A percentile compares a stretch with the other conserved stretches of the same genome.
These are phyloP conservation scores for Turnera subulata DNA, from an alignment of 345 rosid species.

Conservation along the genomic window DNA sequence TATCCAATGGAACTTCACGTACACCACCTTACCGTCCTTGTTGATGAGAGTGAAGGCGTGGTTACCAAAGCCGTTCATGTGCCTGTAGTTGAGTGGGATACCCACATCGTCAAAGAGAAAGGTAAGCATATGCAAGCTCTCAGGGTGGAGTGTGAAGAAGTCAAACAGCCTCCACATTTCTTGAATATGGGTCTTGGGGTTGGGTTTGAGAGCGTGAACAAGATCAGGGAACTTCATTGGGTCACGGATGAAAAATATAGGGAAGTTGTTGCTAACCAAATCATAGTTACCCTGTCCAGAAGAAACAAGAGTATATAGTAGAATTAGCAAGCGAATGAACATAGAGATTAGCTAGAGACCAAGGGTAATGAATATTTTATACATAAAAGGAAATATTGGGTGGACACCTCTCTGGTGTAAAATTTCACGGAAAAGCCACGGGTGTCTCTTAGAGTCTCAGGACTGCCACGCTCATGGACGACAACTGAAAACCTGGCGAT, in stretches of 20 bases:
- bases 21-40: constrained; percentile 19
- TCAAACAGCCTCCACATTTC: constrained; percentile 28
- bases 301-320: not conserved
- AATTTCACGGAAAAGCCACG: constrained; percentile 29
- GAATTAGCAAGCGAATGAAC: no score
- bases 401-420: constrained; percentile 23
- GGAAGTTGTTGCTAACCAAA: constrained; percentile 30
- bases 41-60: constrained; percentile 23
- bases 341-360: no score
- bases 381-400: no score
- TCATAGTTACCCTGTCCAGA: constrained; percentile 24
- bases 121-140: constrained; percentile 25
- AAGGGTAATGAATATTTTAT: no score
- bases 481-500: constrained; percentile 26
- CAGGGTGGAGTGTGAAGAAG: constrained; percentile 28
- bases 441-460: constrained; percentile 28
- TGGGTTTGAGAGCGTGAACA: constrained; percentile 29
- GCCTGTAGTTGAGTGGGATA: constrained; percentile 29
- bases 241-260: constrained; percentile 26
- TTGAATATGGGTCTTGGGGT: constrained; percentile 26
- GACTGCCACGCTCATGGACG: constrained; percentile 31
- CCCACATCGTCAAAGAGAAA: constrained; percentile 27
- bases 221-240: constrained; percentile 28
- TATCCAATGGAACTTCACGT: constrained; percentile 32
- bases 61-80: constrained; percentile 31